These are phyloP conservation scores for Xylariaceae sp. DNA, from an alignment of 2,329 filamentous ascomycete species.

Conservation along the genomic window DNA sequence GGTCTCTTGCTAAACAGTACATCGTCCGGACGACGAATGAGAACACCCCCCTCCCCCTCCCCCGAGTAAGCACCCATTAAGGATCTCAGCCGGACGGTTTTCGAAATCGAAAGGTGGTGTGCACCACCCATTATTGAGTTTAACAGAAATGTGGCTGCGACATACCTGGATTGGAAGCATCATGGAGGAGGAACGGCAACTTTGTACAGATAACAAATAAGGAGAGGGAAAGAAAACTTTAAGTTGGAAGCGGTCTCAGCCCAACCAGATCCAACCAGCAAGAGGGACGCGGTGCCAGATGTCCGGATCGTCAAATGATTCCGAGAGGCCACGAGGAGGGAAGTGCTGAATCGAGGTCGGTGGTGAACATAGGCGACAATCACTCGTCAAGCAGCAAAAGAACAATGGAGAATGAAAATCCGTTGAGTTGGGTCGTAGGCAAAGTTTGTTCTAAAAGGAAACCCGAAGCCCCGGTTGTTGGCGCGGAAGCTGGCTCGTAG, in stretches of 20 bases:
- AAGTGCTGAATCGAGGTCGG: conserved; percentile 18
- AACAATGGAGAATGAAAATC: conserved; percentile 12
- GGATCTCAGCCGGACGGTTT: no score
- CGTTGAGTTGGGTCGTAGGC: conserved; percentile 32
- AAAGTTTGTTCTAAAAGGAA: conserved; percentile 29
- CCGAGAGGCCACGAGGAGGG: conserved; percentile 16
- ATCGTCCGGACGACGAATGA: no score
- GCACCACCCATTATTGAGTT: neutral
- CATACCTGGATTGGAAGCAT: conserved; percentile 36
- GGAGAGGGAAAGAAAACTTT: conserved; percentile 2
- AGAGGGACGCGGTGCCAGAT: conserved; percentile 10
- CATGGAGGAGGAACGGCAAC: neutral
- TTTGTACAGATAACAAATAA: neutral
- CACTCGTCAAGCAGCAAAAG: conserved; percentile 7
- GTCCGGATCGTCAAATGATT: conserved; percentile 16
- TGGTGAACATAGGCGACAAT: conserved; percentile 15
- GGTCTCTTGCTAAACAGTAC: neutral
- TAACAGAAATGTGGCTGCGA: conserved; percentile 3
- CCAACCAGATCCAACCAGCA: conserved; percentile 13
- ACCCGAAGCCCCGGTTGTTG: conserved; percentile 31
- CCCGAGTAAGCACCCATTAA: no score
- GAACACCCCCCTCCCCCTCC: no score
- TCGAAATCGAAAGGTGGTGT: neutral
- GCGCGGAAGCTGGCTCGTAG: conserved; percentile 23
- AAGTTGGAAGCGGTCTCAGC: conserved; percentile 11